Evolutionary conservation across 768 basidiomycete species (phyloP), one percentile per base, ranked within the genome.

Genomic region (Rhodotorula sphaerocarpa): DNA sequence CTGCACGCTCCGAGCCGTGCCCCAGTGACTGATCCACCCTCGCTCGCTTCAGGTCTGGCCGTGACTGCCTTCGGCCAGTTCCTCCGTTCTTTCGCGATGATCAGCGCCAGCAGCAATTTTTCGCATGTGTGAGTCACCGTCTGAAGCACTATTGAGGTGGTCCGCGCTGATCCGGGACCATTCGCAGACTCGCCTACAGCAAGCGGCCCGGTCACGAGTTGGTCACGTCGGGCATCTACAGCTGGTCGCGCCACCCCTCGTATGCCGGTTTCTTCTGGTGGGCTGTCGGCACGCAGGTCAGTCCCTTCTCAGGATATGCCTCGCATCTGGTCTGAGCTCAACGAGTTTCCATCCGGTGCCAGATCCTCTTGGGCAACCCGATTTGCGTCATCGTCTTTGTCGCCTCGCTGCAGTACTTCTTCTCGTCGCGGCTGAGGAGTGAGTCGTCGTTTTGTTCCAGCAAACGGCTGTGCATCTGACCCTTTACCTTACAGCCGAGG

Each of bases 201-300:
- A 97, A 91, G 74, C 80, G 81, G 44, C 79, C 82, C 21, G 78
- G 79, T 16, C 95, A 99, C 75, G 76, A 74, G 33, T 81, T 99
- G 18, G 90, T 99, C 30, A 95, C 86, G 7, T 80, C 84, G 67
- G 95, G 95, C 21, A 79, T 99, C 55, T 99, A 97, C 70, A 79
- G 82, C 87, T 95, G 73, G 85, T 79, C 63, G 64, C 83, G 95
- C 20, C 95, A 99, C 76, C 95, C 95, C 16, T 95, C 93, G 0
- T 99, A 99, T 70, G 83, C 88, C 3, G 95, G 92, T 3, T 99
- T 96, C 79, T 93, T 88, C 75, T 97, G 93, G 75, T 97, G 95
- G 95, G 91, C 90, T 0, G 72, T 99, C 31, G 90, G 92, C 3
- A 95, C 90, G 0, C 95, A 99, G 74, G 67, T 64, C 36, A 12